Evolutionary conservation across 164 flowering plant species (phyloP).

Genomic region (Paratinospora sagittata): DNA sequence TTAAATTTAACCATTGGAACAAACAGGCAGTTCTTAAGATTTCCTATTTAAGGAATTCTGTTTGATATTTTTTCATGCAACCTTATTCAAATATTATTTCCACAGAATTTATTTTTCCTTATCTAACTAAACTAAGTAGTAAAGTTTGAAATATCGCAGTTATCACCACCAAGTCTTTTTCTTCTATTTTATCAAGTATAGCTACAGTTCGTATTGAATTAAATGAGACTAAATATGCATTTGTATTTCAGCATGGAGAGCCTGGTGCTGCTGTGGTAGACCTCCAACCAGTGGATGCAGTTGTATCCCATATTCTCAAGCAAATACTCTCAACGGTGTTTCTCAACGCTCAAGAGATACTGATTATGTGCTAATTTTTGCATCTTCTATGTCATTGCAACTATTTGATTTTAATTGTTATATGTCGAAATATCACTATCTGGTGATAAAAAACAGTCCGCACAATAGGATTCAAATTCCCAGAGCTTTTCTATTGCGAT

Average conservation of each 20-base stretch:
- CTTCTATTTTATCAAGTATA: too few species aligned
- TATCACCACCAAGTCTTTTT: too few species aligned
- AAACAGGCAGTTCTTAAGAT: too few species aligned
- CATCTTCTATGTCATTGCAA: neutral
- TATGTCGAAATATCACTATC: neutral
- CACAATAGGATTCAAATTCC: neutral
- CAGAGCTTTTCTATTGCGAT: neutral
- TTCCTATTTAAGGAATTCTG: too few species aligned
- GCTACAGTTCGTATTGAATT: neutral
- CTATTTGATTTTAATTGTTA: neutral
- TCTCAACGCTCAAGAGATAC: neutral
- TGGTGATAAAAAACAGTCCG: neutral
- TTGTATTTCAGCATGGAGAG: slow-evolving; percentile 81
- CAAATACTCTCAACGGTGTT: slow-evolving; percentile 70
- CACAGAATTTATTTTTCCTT: too few species aligned
- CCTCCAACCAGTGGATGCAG: slow-evolving; percentile 70
- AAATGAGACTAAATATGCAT: neutral
- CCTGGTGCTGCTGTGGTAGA: slow-evolving; percentile 92
- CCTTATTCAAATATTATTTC: too few species aligned
- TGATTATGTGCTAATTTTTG: neutral
- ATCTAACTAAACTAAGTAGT: too few species aligned
- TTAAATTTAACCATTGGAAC: too few species aligned
- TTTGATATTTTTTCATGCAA: too few species aligned
- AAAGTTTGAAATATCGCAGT: too few species aligned
- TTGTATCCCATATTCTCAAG: slow-evolving; percentile 76